These are phyloP conservation scores for Trametes cinnabarina DNA, from an alignment of 768 basidiomycete genomes.

Conservation along the genomic window DNA sequence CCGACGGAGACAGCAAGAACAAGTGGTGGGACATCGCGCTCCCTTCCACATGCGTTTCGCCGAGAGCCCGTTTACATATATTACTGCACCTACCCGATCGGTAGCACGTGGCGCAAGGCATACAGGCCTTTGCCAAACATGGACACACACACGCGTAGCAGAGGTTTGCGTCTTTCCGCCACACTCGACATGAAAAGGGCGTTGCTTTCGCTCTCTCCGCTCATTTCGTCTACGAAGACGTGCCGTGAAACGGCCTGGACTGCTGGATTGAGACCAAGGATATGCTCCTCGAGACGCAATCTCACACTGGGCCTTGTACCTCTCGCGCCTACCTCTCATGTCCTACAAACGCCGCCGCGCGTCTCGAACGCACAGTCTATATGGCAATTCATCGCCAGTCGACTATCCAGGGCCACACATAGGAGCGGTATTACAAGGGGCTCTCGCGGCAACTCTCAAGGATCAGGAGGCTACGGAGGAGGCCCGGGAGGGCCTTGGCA, in stretches of 20 bases:
- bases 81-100: background rate
- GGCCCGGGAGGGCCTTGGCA: conserved; percentile 13
- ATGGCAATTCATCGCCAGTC: conserved; percentile 18
- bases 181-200: background rate
- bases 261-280: background rate
- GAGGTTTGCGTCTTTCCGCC: background rate
- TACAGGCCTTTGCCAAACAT: conserved; percentile 4
- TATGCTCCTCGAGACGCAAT: background rate
- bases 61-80: background rate
- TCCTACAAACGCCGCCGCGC: background rate
- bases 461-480: background rate
- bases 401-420: conserved; percentile 23
- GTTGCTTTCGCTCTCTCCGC: conserved; percentile 2
- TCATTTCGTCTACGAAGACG: background rate
- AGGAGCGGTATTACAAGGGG: conserved; percentile 5
- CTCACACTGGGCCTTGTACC: background rate
- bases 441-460: background rate
- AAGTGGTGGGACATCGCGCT: conserved; percentile 80
- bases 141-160: background rate
- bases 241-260: background rate
- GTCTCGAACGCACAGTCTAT: background rate
- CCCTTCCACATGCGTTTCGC: background rate
- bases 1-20: conserved; percentile 81
- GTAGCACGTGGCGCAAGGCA: conserved; percentile 3
- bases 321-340: background rate